These are phyloP conservation scores for Debaryomycetaceae sp. DNA, from an alignment of 1,139 yeast genomes.

Conservation along the genomic window DNA sequence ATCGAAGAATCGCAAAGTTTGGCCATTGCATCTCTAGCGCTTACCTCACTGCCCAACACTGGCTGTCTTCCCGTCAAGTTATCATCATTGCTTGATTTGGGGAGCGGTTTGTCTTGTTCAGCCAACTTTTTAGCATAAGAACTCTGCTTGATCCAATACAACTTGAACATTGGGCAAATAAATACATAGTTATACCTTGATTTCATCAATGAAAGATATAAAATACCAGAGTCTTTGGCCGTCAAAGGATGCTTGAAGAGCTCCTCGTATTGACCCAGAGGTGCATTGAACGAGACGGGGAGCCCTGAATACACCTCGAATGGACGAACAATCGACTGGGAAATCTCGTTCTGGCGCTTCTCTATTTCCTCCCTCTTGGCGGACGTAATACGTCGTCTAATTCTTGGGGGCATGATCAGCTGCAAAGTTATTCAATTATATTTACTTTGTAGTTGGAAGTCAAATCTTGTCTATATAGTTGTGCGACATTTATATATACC, in stretches of 20 bases:
- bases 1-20: constrained; percentile 75
- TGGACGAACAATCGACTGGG: constrained; percentile 51
- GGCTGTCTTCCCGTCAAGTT: constrained; percentile 32
- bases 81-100: constrained; percentile 23
- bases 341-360: constrained; percentile 41
- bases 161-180: constrained; percentile 68
- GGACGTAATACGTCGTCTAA: constrained; percentile 44
- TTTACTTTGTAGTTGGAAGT: not conserved
- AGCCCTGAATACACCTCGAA: constrained; percentile 64
- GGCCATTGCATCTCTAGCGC: constrained; percentile 84
- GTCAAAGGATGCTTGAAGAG: constrained; percentile 64
- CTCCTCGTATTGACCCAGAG: constrained; percentile 46
- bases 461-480: not conserved
- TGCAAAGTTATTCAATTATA: not conserved
- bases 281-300: constrained; percentile 64
- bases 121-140: constrained; percentile 42
- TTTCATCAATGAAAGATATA: constrained; percentile 67
- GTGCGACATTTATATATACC: not conserved
- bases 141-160: constrained; percentile 73
- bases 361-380: constrained; percentile 49
- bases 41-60: constrained; percentile 43
- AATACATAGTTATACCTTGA: constrained; percentile 72
- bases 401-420: constrained; percentile 38
- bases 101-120: constrained; percentile 30
- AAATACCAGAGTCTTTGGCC: constrained; percentile 67